Conservation (phyloP, 768 basidiomycete genomes). For the Tricholoma furcatifolium region DNA sequence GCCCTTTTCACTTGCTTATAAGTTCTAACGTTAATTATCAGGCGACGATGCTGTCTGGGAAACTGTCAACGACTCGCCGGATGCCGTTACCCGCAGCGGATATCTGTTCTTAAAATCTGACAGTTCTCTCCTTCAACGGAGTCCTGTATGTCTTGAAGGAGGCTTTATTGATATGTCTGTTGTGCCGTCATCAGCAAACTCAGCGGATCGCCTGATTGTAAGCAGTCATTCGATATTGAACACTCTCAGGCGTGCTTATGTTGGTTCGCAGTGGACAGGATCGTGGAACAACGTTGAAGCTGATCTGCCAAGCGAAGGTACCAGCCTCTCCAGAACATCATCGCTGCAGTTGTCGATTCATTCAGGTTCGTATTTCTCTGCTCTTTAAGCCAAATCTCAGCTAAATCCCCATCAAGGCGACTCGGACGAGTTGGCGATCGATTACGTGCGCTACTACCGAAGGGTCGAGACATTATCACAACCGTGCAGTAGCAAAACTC, state of each 20-base stretch:
- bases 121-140: constrained; percentile 8
- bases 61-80: not conserved
- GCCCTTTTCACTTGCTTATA: not conserved
- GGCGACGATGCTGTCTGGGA: constrained; percentile 17
- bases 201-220: not conserved
- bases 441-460: constrained; percentile 19
- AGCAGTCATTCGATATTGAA: not conserved
- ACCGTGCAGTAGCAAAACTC: not conserved
- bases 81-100: constrained; percentile 11
- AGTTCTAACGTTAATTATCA: not conserved
- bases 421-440: constrained; percentile 1
- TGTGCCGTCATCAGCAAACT: not conserved
- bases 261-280: constrained; percentile 7
- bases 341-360: not conserved
- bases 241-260: not conserved
- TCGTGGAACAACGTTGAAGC: not conserved
- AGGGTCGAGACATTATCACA: not conserved
- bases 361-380: constrained; percentile 1
- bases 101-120: not conserved
- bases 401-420: not conserved
- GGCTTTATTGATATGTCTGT: constrained; percentile 22
- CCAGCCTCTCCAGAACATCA: not conserved
- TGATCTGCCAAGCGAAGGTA: not conserved
- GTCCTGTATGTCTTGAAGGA: constrained; percentile 15
- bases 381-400: not conserved